phyloP scores from a whole-genome alignment of 73 alveolate species.

The Paramecium primaurelia region DNA sequence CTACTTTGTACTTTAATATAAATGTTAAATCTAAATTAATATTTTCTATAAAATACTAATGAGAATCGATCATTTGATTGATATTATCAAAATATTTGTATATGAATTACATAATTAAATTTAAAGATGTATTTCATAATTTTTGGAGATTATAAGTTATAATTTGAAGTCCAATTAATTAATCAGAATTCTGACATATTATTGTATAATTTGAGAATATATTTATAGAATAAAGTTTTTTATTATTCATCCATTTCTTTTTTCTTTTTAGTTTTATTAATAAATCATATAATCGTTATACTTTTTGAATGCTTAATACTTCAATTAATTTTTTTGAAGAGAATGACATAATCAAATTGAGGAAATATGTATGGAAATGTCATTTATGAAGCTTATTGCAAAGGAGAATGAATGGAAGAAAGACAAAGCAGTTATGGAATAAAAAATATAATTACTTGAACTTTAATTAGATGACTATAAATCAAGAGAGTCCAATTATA shows the following conservation, averaged over 20 bases:
- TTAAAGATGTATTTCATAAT: too few relatives aligned
- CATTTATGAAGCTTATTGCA: neutral
- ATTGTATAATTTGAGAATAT: too few relatives aligned
- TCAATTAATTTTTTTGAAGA: conserved; percentile 9
- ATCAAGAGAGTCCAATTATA: conserved; percentile 2
- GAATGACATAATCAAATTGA: neutral
- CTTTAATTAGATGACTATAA: conserved; percentile 14
- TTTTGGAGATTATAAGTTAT: too few relatives aligned
- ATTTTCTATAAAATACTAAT: neutral
- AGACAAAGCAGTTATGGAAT: conserved; percentile 29
- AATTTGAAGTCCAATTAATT: too few relatives aligned
- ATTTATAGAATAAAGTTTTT: neutral
- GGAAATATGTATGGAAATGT: neutral
- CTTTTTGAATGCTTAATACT: conserved; percentile 11
- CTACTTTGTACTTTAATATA: neutral
- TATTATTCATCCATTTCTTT: neutral
- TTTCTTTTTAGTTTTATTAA: neutral
- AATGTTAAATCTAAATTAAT: too few relatives aligned
- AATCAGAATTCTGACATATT: neutral
- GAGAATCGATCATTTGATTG: too few relatives aligned
- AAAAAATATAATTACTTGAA: conserved; percentile 34
- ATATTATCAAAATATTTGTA: too few relatives aligned
- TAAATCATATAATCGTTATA: neutral
- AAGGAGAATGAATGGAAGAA: conserved; percentile 33
- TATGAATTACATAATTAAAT: too few relatives aligned